Percentiles rank a stretch among this genome's conserved stretches.
phyloP scores from a whole-genome alignment of 2,329 filamentous ascomycete genomes.

The Neodidymelliopsis sp. region DNA sequence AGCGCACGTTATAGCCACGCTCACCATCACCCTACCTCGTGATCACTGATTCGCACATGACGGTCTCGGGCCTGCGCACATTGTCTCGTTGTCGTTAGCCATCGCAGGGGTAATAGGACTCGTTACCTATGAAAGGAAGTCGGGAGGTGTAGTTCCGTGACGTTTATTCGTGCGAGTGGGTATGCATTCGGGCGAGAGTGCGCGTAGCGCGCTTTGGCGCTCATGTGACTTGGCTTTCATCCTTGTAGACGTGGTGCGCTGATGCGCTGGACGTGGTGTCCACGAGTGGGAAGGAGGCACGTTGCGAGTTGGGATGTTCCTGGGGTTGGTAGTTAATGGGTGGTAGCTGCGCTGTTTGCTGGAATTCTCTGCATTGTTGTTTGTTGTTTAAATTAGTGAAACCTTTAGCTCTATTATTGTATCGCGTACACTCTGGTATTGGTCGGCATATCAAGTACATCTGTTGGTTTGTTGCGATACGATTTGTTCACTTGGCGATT shows the following conservation, averaged over 20 bases:
- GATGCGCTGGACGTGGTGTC: not conserved
- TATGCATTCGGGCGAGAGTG: not conserved
- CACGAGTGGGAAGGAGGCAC: slow-evolving; percentile 1
- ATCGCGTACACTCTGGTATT: too few relatives aligned
- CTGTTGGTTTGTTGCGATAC: too few relatives aligned
- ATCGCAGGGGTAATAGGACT: too few relatives aligned
- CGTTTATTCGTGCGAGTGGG: slow-evolving; percentile 1
- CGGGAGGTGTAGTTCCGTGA: not conserved
- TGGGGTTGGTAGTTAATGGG: too few relatives aligned
- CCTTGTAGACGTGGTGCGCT: not conserved
- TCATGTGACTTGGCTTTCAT: slow-evolving; percentile 12
- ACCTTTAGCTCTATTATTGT: too few relatives aligned
- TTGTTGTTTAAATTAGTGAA: too few relatives aligned
- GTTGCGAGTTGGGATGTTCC: too few relatives aligned
- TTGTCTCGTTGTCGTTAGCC: not conserved
- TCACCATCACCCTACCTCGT: slow-evolving; percentile 3
- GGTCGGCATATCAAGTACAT: too few relatives aligned
- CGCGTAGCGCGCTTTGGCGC: slow-evolving; percentile 10
- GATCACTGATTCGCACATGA: slow-evolving; percentile 14
- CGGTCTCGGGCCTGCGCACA: not conserved
- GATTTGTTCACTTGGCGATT: too few relatives aligned
- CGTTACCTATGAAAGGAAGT: too few relatives aligned
- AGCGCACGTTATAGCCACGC: not conserved
- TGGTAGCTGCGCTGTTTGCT: too few relatives aligned
- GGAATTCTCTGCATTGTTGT: too few relatives aligned